phyloP scores from a whole-genome alignment of 2,329 filamentous ascomycete species.

The Penicillium sp. region DNA sequence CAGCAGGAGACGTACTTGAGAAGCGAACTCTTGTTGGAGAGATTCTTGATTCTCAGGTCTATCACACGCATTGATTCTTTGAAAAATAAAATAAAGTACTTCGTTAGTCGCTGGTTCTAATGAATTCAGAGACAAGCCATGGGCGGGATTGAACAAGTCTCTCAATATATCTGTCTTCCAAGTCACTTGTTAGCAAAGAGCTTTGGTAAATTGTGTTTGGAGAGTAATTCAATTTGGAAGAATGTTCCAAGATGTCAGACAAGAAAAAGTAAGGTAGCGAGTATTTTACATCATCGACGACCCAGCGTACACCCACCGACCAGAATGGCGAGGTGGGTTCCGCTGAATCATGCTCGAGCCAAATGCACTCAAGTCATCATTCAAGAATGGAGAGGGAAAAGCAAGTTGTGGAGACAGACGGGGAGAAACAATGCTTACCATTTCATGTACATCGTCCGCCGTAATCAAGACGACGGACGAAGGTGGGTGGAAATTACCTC shows the following conservation, averaged over 20 bases:
- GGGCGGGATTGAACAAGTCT: background rate
- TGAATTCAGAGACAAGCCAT: background rate
- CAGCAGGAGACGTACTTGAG: conserved; percentile 64
- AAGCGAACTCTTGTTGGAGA: conserved; percentile 73
- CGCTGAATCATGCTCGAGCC: conserved; percentile 89
- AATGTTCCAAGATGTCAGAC: conserved; percentile 61
- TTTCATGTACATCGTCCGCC: background rate
- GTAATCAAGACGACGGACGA: background rate
- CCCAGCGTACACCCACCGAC: conserved; percentile 52
- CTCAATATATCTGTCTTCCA: conserved; percentile 11
- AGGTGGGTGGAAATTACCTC: conserved; percentile 62
- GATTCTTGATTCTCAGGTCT: conserved; percentile 79
- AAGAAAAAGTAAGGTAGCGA: conserved; percentile 86
- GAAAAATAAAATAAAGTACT: conserved; percentile 17
- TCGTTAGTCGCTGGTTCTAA: conserved; percentile 23
- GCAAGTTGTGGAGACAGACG: conserved; percentile 4
- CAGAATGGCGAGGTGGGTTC: conserved; percentile 67
- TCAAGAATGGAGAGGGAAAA: conserved; percentile 19
- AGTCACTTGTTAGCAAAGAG: conserved; percentile 20
- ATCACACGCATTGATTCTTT: conserved; percentile 92
- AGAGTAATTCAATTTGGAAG: conserved; percentile 9
- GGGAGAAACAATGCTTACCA: conserved; percentile 12
- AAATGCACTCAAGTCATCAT: conserved; percentile 99
- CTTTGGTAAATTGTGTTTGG: conserved; percentile 5
- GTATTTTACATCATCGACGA: conserved; percentile 98